Percentiles rank a stretch among this genome's conserved stretches.
Conservation (phyloP, 1,284 basidiomycete species). For the Fomitiporia mediterranea region DNA sequence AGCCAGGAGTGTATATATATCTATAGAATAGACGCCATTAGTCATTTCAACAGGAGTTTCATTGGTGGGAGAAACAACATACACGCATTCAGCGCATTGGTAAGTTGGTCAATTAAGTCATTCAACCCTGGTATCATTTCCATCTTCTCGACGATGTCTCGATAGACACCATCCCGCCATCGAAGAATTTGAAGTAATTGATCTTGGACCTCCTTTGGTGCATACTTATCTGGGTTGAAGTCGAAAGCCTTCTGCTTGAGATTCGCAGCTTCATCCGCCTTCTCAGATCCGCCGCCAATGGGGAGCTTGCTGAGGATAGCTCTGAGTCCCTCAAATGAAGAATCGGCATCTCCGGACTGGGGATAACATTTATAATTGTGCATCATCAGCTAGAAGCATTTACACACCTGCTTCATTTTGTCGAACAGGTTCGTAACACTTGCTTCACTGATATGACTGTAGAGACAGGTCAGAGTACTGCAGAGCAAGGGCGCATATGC, state of each 20-base stretch:
- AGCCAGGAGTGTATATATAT: slow-evolving; percentile 69
- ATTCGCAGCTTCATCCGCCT: slow-evolving; percentile 49
- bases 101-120: slow-evolving; percentile 63
- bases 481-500: slow-evolving; percentile 6
- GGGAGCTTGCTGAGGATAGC: slow-evolving; percentile 49
- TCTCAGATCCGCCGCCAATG: slow-evolving; percentile 45
- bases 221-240: slow-evolving; percentile 55
- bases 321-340: slow-evolving; percentile 41
- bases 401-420: slow-evolving; percentile 52
- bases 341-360: slow-evolving; percentile 35
- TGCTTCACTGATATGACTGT: slow-evolving; percentile 61
- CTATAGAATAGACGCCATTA: slow-evolving; percentile 28
- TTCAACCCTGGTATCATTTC: slow-evolving; percentile 67
- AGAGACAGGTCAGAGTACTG: slow-evolving; percentile 9
- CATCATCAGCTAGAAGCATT: neutral
- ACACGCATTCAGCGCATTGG: slow-evolving; percentile 63
- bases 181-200: slow-evolving; percentile 64
- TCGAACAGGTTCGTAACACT: slow-evolving; percentile 77
- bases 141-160: slow-evolving; percentile 47
- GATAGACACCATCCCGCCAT: slow-evolving; percentile 64
- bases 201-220: slow-evolving; percentile 67
- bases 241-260: slow-evolving; percentile 51
- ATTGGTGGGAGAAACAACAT: slow-evolving; percentile 26
- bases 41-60: slow-evolving; percentile 20
- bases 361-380: neutral